A percentile compares a stretch with the other conserved stretches of the same genome.
These are phyloP conservation scores for Mucor piriformis DNA, from an alignment of 371 early-diverging fungal genomes.

Conservation along the genomic window DNA sequence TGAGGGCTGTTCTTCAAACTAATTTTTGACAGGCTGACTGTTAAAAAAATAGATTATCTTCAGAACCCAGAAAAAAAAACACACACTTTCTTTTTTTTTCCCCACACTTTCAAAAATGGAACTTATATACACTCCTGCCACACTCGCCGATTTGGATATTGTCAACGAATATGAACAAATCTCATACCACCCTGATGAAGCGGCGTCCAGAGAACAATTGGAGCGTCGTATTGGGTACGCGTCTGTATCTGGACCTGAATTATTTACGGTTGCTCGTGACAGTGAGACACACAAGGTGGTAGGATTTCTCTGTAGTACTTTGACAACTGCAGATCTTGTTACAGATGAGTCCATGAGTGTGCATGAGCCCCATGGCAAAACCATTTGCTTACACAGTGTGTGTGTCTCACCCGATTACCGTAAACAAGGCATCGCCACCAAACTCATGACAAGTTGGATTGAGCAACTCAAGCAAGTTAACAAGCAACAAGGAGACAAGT, in stretches of 20 bases:
- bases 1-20: too few relatives aligned
- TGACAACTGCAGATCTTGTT: constrained; percentile 44
- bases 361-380: constrained; percentile 65
- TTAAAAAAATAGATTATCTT: too few relatives aligned
- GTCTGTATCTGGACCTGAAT: constrained; percentile 34
- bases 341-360: constrained; percentile 69
- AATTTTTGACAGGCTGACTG: too few relatives aligned
- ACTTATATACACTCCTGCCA: constrained; percentile 25
- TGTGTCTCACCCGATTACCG: constrained; percentile 57
- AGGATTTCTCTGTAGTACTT: constrained; percentile 67
- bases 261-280: constrained; percentile 60
- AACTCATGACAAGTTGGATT: constrained; percentile 54
- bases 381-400: constrained; percentile 73
- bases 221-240: constrained; percentile 57
- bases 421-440: constrained; percentile 61
- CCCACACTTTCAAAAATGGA: constrained; percentile 1
- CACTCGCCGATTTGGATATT: constrained; percentile 32
- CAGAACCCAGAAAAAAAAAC: too few relatives aligned
- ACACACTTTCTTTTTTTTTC: too few relatives aligned
- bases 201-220: constrained; percentile 61
- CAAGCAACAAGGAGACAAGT: constrained; percentile 6
- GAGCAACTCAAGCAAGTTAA: constrained; percentile 35
- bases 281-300: constrained; percentile 34
- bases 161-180: constrained; percentile 39
- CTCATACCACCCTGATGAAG: constrained; percentile 67